These are phyloP conservation scores for Aspergillus sclerotiicarbonarius DNA, from an alignment of 495 filamentous ascomycete species.

Conservation along the genomic window DNA sequence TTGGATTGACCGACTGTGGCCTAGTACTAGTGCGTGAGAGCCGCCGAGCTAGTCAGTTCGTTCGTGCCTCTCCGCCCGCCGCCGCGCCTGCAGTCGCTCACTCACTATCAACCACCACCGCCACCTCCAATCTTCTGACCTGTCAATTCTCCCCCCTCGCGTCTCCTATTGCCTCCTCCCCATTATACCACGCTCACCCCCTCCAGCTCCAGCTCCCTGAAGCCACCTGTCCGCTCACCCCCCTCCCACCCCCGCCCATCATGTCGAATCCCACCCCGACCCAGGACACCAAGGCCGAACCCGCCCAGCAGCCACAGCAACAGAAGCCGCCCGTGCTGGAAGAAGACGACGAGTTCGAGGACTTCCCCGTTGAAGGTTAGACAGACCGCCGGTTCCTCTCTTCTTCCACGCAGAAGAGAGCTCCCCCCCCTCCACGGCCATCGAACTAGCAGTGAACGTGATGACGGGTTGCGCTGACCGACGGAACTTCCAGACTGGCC, in stretches of 20 bases:
- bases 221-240: conserved; percentile 1
- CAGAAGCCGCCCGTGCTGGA: conserved; percentile 71
- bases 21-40: neutral
- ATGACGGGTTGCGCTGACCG: conserved; percentile 9
- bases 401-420: neutral
- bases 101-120: neutral
- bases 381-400: conserved; percentile 4
- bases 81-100: conserved; percentile 3
- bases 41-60: neutral
- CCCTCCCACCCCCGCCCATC: conserved; percentile 16
- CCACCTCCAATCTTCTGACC: neutral
- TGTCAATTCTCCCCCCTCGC: neutral
- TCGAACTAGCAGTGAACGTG: neutral
- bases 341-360: conserved; percentile 98
- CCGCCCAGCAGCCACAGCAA: conserved; percentile 45
- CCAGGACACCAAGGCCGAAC: conserved; percentile 34
- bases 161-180: neutral
- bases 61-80: conserved; percentile 2
- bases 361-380: conserved; percentile 95
- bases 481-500: conserved; percentile 66
- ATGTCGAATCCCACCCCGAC: conserved; percentile 45
- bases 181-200: neutral
- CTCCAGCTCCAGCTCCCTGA: neutral
- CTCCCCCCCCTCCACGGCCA: neutral
- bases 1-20: neutral